phyloP scores from a whole-genome alignment of 345 rosid genomes.

The Fremontodendron californicum region DNA sequence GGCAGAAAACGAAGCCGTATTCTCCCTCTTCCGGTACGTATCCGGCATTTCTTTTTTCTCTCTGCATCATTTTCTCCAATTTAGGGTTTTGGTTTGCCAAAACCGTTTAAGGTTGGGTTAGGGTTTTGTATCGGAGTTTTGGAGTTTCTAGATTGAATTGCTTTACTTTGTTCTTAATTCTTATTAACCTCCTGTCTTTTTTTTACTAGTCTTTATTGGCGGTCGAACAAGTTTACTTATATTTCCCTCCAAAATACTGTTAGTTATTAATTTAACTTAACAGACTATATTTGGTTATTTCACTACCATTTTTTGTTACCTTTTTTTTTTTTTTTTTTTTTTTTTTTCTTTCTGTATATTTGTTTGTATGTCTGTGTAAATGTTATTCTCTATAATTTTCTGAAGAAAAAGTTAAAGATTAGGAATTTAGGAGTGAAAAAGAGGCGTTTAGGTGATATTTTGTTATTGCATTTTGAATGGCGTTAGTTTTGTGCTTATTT shows the following conservation, averaged over 20 bases:
- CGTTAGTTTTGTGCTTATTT: background rate
- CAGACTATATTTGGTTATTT: background rate
- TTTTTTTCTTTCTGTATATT: background rate
- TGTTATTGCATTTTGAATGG: background rate
- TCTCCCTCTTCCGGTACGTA: background rate
- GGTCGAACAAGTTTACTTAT: background rate
- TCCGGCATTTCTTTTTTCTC: background rate
- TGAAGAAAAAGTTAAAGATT: background rate
- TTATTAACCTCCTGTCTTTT: background rate
- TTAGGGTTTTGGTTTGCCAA: slow-evolving; percentile 14
- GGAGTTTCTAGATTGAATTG: background rate
- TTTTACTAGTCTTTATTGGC: background rate
- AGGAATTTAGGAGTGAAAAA: background rate
- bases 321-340: background rate
- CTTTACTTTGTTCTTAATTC: background rate
- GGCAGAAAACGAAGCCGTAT: background rate
- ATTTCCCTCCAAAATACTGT: background rate
- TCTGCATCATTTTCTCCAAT: background rate
- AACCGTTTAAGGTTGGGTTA: background rate
- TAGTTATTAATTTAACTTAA: background rate
- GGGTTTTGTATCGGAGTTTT: background rate
- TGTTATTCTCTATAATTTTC: background rate
- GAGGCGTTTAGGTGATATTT: background rate
- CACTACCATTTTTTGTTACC: no score
- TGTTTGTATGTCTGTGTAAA: background rate